Base-by-base conservation (phyloP, 768 basidiomycete species). In the Podaxis pistillaris region DNA sequence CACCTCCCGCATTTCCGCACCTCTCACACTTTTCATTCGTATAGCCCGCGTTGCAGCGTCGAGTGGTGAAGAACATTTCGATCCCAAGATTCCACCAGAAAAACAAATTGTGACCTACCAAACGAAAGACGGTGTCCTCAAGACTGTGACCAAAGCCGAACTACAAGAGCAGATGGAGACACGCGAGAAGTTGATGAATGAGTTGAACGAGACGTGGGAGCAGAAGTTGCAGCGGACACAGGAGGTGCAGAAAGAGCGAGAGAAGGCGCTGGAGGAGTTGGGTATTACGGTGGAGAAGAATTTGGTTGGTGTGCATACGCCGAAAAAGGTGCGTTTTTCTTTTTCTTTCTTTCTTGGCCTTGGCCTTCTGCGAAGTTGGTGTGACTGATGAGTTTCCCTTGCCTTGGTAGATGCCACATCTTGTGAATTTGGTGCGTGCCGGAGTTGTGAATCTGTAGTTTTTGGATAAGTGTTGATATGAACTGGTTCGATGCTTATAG, bases 241-340 rank as follows among this genome's bases (percentile, higher is more conserved):
- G 72, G 90, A 93, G 74, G 92, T 98, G 33, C 96, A 98, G 80
- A 92, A 91, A 71, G 96, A 98, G 76, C 86, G 97, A 65, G 97
- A 99, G 81, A 91, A 94, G 81, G 97, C 97, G 9, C 76, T 99
- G 53, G 97, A 99, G 76, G 96, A 97, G 76, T 79, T 99, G 65
- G 97, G 97, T 38, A 98, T 99, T 75, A 93, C 92, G 44, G 94
- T 99, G 63, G 96, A 98, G 77, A 98, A 95, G 83, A 92, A 95
- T 67, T 77, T 93, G 60, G 91, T 98, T 61, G 96, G 97, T 56
- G 97, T 99, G 61, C 95, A 97, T 79, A 95, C 97, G 22, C 97
- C 97, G 33, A 98, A 98, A 83, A 94, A 89, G 83, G 92, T 86
- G 69, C 87, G 44, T 6, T 17, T 13, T 28, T 50, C 24, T 24